Conservation (phyloP, 208 protist species). For the Wallacemonas rigidus region DNA sequence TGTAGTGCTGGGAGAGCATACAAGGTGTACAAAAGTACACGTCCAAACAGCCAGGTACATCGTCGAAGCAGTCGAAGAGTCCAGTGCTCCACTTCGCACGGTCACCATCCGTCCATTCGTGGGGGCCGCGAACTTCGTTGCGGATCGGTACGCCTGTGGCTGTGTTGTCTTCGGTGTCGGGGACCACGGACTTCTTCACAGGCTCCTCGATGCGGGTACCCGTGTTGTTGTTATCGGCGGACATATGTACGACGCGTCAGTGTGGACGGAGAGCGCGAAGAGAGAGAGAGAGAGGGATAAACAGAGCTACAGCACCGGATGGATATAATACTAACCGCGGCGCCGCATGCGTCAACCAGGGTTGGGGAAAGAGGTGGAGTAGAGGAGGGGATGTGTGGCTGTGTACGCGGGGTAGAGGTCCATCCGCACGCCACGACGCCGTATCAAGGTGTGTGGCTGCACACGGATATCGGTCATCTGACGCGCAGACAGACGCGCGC, state of each 20-base stretch:
- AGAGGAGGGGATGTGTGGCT: too few species aligned
- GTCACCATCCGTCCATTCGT: conserved; percentile 1
- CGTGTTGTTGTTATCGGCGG: background rate
- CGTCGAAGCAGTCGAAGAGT: conserved; percentile 22
- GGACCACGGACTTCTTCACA: conserved; percentile 6
- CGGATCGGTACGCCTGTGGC: conserved; percentile 4
- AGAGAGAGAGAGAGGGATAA: too few species aligned
- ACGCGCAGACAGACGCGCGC: too few species aligned
- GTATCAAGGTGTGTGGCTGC: too few species aligned
- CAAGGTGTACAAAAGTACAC: conserved; percentile 25
- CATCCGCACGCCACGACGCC: too few species aligned
- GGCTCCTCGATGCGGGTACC: conserved; percentile 8
- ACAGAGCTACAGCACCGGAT: too few species aligned
- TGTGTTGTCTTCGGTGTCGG: background rate
- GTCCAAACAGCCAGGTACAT: conserved; percentile 24
- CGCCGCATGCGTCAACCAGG: too few species aligned
- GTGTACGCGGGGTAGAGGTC: too few species aligned
- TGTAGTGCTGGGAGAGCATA: conserved; percentile 32
- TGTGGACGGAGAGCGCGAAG: too few species aligned
- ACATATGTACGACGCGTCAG: background rate
- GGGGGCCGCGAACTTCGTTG: background rate
- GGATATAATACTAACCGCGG: too few species aligned
- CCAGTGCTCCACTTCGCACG: conserved; percentile 28
- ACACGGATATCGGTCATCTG: too few species aligned
- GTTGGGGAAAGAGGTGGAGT: too few species aligned